A percentile compares a stretch with the other conserved stretches of the same genome.
These are phyloP conservation scores for Pholiota molesta DNA, from an alignment of 768 basidiomycete species.

Conservation along the genomic window DNA sequence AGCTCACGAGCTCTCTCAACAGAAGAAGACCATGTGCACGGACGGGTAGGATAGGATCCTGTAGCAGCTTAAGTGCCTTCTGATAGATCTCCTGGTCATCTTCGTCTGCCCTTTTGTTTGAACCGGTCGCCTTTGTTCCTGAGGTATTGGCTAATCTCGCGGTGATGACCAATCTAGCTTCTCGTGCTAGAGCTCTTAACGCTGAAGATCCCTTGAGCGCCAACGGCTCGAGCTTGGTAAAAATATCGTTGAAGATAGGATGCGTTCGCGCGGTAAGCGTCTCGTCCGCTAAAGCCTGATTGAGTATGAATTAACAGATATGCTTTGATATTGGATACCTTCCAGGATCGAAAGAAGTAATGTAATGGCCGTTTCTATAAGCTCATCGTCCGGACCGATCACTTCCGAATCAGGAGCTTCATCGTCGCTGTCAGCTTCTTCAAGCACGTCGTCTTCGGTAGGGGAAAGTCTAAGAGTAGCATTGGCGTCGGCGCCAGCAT, in stretches of 20 bases:
- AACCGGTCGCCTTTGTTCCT: slow-evolving; percentile 6
- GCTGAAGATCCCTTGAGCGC: slow-evolving; percentile 47
- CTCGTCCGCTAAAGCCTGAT: slow-evolving; percentile 46
- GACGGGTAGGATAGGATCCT: slow-evolving; percentile 92
- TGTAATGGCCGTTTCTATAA: slow-evolving; percentile 78
- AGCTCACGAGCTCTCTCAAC: slow-evolving; percentile 73
- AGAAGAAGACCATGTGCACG: slow-evolving; percentile 90
- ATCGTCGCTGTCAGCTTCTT: slow-evolving; percentile 62
- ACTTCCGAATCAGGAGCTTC: slow-evolving; percentile 47
- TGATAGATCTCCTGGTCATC: slow-evolving; percentile 75
- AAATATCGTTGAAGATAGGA: slow-evolving; percentile 74
- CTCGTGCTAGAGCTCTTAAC: slow-evolving; percentile 64
- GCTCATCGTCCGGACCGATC: slow-evolving; percentile 55
- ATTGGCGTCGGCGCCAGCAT: slow-evolving; percentile 1
- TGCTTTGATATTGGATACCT: slow-evolving; percentile 48
- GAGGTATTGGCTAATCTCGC: slow-evolving; percentile 73
- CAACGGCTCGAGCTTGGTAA: slow-evolving; percentile 61
- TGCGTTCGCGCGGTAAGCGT: slow-evolving; percentile 60
- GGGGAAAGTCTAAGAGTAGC: slow-evolving; percentile 26
- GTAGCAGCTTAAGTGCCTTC: slow-evolving; percentile 82
- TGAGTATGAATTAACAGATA: slow-evolving; percentile 4
- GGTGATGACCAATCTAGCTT: slow-evolving; percentile 84
- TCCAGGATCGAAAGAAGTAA: slow-evolving; percentile 85
- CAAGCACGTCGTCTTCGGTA: slow-evolving; percentile 37
- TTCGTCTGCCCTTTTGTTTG: slow-evolving; percentile 25